Base-by-base conservation (phyloP, 768 basidiomycete genomes). In the Saitozyma podzolica region DNA sequence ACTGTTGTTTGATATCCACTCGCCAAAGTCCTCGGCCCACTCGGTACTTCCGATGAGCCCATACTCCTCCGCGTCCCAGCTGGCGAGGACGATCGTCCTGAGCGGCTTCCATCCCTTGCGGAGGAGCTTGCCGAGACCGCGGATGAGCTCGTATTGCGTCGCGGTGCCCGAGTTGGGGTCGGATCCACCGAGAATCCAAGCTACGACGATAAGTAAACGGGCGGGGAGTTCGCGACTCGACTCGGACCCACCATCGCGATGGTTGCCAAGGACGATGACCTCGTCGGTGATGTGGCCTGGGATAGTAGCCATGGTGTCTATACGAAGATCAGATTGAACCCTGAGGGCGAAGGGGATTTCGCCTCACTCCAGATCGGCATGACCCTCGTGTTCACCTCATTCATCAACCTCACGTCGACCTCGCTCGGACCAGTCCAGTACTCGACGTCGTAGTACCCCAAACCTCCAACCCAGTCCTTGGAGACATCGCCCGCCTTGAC, bases 341-440 rank as follows among this genome's bases (percentile, higher is more conserved):
- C 3, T n/a, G 45, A 6, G 10, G 45, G 6, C 2, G 3, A 6
- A 0, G 29, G 20, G 39, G 87, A 83, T 10, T 84, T 88, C 85
- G 89, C 89, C 13, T 86, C 83, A 80, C 95, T 96, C 91, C 91
- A 95, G 53, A 95, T 91, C 14, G 92, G 91, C 6, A 84, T 92
- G 11, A 93, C 85, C 72, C 87, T 86, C 39, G 84, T 86, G 60
- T 91, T 84, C 47, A 95, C 89, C 66, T 87, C 80, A 75, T 89
- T 90, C 20, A 84, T 82, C 10, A 90, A 78, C 58, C 82, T 81
- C 20, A 89, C 80, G 10, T 81, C 81, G 14, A 78, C 81, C 54
- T 83, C 80, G 74, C 73, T 79, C 37, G 62, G 81, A n/a, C 82
- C 82, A 5, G 80, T 78, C 56, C 64, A 82, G 66, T 82, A 83